These are phyloP conservation scores for Wickerhamomyces chaumierensis DNA, from an alignment of 805 yeast species.

Conservation along the genomic window DNA sequence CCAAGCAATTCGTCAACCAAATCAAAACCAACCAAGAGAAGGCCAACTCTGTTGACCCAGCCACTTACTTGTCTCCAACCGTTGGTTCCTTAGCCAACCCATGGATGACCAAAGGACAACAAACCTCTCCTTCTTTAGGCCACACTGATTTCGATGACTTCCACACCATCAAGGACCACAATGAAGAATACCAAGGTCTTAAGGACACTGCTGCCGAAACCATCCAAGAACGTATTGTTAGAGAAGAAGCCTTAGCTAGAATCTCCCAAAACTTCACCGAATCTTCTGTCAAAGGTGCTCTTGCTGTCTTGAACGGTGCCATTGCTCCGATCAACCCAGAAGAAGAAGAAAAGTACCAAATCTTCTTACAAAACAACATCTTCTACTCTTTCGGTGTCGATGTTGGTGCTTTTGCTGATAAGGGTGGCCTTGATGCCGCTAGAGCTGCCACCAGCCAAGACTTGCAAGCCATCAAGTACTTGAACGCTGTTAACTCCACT, in stretches of 20 bases:
- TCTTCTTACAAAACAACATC: constrained; percentile 71
- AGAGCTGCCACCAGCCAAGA: constrained; percentile 74
- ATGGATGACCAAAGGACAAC: constrained; percentile 41
- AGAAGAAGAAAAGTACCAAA: constrained; percentile 48
- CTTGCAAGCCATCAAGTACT: constrained; percentile 53
- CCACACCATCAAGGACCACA: constrained; percentile 61
- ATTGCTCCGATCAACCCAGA: constrained; percentile 71
- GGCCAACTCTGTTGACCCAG: constrained; percentile 34
- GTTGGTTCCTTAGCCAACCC: constrained; percentile 56
- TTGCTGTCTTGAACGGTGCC: constrained; percentile 64
- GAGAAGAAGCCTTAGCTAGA: constrained; percentile 68
- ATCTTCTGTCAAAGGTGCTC: constrained; percentile 71
- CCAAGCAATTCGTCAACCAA: constrained; percentile 49
- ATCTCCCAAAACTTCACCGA: constrained; percentile 66
- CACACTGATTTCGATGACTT: constrained; percentile 15
- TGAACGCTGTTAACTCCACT: constrained; percentile 53
- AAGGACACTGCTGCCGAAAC: constrained; percentile 54
- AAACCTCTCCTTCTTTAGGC: constrained; percentile 18
- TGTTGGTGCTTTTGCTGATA: constrained; percentile 49
- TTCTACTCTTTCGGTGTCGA: constrained; percentile 77
- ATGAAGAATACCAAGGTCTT: constrained; percentile 79
- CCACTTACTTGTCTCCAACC: constrained; percentile 50
- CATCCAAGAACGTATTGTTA: constrained; percentile 54
- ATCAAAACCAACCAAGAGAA: constrained; percentile 39
- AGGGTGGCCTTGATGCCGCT: constrained; percentile 83